Evolutionary conservation across 768 basidiomycete species (phyloP), one percentile per base, ranked within the genome.

Genomic region (Dacryopinax spathularia): DNA sequence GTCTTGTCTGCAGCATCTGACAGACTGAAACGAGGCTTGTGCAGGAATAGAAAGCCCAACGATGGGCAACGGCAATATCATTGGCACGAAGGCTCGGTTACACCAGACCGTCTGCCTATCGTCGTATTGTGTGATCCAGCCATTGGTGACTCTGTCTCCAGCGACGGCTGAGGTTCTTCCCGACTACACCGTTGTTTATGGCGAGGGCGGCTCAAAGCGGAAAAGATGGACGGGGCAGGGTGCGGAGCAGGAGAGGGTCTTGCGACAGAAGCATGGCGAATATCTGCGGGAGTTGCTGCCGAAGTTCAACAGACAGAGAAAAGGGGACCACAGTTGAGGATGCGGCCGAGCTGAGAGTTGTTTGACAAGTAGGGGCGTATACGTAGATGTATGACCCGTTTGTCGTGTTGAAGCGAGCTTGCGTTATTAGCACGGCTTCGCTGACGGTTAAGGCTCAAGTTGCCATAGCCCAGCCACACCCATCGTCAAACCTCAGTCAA

Each of bases 251-350:
- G 93, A 93, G 69, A 80, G 81, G 29, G 91, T 91, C 69, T 72
- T 97, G 65, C 79, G 91, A 62, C 77, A 81, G 44, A 97, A 97
- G 71, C 94, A 97, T 69, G 83, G 85, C 2, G 92, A 95, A 69
- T 97, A 97, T 73, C 78, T 98, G 61, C 78, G 85, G 41, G 95
- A 97, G 72, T 92, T 92, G 85, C 69, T 92, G 43, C 89, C 89
- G 44, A 91, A 92, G 75, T 92, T 92, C 70, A 91, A 92, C 72
- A 75, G 89, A 60, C 70, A 90, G 63, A 75, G 87, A 63, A 76
- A 83, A 35, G 69, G 67, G 7, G 70, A 71, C n/a, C n/a, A n/a
- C n/a, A n/a, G n/a, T n/a, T n/a, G n/a, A n/a, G n/a, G n/a, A n/a
- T n/a, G n/a, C n/a, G n/a, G n/a, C n/a, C n/a, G n/a, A n/a, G n/a